Conservation (phyloP, 2,329 filamentous ascomycete species). For the Neocatenulostroma microsporum region DNA sequence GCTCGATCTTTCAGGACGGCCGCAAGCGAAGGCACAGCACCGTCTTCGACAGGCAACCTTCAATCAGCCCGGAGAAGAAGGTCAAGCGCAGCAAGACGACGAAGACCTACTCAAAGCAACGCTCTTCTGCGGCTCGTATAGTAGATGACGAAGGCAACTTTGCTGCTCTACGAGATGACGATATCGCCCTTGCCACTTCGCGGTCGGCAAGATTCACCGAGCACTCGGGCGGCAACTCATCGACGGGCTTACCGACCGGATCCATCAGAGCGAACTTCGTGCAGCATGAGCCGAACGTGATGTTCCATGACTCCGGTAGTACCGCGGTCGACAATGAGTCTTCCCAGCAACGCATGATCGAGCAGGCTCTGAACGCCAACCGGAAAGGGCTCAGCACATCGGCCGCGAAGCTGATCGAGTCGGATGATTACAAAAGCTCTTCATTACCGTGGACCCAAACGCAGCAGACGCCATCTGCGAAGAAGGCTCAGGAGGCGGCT, state of each 20-base stretch:
- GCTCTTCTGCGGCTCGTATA: conserved; percentile 7
- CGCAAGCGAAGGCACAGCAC: conserved; percentile 17
- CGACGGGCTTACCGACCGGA: conserved; percentile 23
- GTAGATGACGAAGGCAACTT: conserved; percentile 9
- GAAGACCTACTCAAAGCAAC: conserved; percentile 12
- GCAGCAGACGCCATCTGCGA: conserved; percentile 9
- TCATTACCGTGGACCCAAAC: conserved; percentile 23
- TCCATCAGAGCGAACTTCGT: conserved; percentile 31
- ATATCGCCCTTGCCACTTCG: conserved; percentile 9
- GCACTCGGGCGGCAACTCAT: conserved; percentile 12
- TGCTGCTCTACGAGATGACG: conserved; percentile 10
- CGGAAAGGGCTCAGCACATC: conserved; percentile 1
- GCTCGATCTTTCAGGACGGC: conserved; percentile 6
- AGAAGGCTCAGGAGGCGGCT: no score
- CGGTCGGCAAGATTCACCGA: conserved; percentile 16
- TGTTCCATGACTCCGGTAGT: conserved; percentile 37
- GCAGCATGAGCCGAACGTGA: conserved; percentile 32
- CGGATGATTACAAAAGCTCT: conserved; percentile 15
- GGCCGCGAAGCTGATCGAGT: conserved; percentile 3
- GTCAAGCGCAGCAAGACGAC: conserved; percentile 19
- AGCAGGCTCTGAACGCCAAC: conserved; percentile 21
- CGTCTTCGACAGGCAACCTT: conserved; percentile 3
- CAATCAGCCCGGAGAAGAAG: conserved; percentile 8
- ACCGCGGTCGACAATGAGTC: conserved; percentile 37
- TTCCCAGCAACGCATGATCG: conserved; percentile 34